A percentile compares a stretch with the other conserved stretches of the same genome.
These are phyloP conservation scores for Salix koriyanagi DNA, from an alignment of 345 rosid genomes.

Conservation along the genomic window DNA sequence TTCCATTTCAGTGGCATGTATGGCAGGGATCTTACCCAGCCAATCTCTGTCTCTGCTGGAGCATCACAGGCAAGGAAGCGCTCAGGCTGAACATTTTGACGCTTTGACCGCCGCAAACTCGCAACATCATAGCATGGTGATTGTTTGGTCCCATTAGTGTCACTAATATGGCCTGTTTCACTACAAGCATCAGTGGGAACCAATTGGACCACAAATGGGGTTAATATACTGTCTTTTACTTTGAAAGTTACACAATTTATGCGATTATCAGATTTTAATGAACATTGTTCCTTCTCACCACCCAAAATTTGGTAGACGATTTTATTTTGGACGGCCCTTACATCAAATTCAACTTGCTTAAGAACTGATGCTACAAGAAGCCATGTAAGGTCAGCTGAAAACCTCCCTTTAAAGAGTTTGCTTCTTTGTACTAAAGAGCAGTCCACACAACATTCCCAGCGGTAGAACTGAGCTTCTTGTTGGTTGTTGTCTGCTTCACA, in stretches of 20 bases:
- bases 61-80: conserved; percentile 47
- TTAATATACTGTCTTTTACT: conserved; percentile 40
- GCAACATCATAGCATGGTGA: conserved; percentile 34
- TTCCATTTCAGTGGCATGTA: conserved; percentile 40
- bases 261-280: conserved; percentile 18
- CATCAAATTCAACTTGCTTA: conserved; percentile 44
- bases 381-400: conserved; percentile 63
- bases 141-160: conserved; percentile 8
- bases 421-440: conserved; percentile 42
- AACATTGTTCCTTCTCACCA: conserved; percentile 25
- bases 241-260: conserved; percentile 44
- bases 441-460: conserved; percentile 70
- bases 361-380: conserved; percentile 58
- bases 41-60: conserved; percentile 31
- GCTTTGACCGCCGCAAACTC: conserved; percentile 68
- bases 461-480: conserved; percentile 40
- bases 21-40: conserved; percentile 46
- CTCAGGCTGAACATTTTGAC: conserved; percentile 62
- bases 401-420: conserved; percentile 60
- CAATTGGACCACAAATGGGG: conserved; percentile 39
- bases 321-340: conserved; percentile 55
- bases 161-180: conserved; percentile 23
- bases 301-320: conserved; percentile 53
- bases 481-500: conserved; percentile 35
- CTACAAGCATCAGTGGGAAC: conserved; percentile 15